These are phyloP conservation scores for Aspergillus sp. DNA, from an alignment of 2,329 filamentous ascomycete species.

Conservation along the genomic window DNA sequence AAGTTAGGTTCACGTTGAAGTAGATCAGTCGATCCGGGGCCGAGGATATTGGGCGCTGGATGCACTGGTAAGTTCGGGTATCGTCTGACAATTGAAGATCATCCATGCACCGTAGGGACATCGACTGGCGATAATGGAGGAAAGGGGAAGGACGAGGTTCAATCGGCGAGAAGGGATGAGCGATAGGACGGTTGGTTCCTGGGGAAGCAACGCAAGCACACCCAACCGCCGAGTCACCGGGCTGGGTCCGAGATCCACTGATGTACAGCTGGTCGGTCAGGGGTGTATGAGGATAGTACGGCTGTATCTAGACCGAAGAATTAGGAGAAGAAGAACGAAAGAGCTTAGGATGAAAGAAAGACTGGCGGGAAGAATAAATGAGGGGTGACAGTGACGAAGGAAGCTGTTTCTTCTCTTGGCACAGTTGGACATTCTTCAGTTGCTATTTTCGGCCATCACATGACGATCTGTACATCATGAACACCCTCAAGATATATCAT, in stretches of 20 bases:
- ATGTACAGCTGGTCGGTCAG: background rate
- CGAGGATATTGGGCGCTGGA: background rate
- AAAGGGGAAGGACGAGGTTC: background rate
- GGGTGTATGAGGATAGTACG: no score
- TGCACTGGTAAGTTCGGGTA: background rate
- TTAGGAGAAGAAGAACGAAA: no score
- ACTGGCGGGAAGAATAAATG: no score
- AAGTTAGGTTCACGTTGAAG: background rate
- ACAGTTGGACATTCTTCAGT: no score
- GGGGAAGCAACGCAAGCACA: background rate
- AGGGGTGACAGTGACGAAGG: no score
- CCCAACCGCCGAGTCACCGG: background rate
- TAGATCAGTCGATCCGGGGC: background rate
- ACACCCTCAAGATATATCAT: no score
- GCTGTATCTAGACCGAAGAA: no score
- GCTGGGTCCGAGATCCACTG: background rate
- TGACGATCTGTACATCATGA: no score
- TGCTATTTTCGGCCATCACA: no score
- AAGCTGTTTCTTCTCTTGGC: no score
- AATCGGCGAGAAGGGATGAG: background rate
- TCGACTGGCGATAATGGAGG: background rate
- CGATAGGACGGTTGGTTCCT: background rate
- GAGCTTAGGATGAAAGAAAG: no score
- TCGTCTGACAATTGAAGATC: background rate
- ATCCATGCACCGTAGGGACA: background rate